phyloP scores from a whole-genome alignment of 2,329 filamentous ascomycete species.

The Aureobasidium sp. region DNA sequence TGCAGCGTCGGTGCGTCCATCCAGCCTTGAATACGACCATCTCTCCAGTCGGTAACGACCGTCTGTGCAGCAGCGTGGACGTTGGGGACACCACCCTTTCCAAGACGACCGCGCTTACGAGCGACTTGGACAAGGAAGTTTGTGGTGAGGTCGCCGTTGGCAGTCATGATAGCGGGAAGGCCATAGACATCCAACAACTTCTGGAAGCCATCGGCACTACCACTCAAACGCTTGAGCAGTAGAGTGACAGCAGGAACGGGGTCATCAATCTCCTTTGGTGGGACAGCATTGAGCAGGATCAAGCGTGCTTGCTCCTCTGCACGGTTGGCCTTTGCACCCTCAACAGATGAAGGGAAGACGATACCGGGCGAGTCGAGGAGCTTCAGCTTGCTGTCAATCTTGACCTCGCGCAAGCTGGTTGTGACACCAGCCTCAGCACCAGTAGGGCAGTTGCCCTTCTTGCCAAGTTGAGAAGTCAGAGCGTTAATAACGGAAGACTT shows the following conservation, averaged over 20 bases:
- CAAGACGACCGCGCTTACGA: slow-evolving; percentile 79
- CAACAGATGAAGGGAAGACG: slow-evolving; percentile 65
- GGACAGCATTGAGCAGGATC: slow-evolving; percentile 81
- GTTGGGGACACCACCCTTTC: slow-evolving; percentile 85
- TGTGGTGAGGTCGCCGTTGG: slow-evolving; percentile 67
- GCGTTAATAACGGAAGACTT: slow-evolving; percentile 97
- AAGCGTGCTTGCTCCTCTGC: slow-evolving; percentile 68
- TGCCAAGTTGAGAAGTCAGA: slow-evolving; percentile 66
- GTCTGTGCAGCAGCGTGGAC: slow-evolving; percentile 79
- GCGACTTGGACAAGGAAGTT: slow-evolving; percentile 95
- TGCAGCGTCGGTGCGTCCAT: slow-evolving; percentile 13
- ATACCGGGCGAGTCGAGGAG: slow-evolving; percentile 91
- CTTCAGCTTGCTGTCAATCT: slow-evolving; percentile 89
- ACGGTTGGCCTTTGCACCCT: slow-evolving; percentile 33
- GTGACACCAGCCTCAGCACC: slow-evolving; percentile 91
- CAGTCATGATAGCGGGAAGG: slow-evolving; percentile 63
- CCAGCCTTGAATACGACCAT: slow-evolving; percentile 16
- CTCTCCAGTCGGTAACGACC: slow-evolving; percentile 71
- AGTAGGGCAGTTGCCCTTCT: slow-evolving; percentile 66
- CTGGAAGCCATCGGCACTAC: slow-evolving; percentile 62
- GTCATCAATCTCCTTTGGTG: slow-evolving; percentile 89
- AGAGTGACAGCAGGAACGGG: slow-evolving; percentile 79
- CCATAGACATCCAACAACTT: slow-evolving; percentile 79
- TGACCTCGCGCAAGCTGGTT: slow-evolving; percentile 78
- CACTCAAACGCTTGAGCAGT: slow-evolving; percentile 70